Conservation (phyloP, 345 rosid species). For the Leavenworthia alabamica region DNA sequence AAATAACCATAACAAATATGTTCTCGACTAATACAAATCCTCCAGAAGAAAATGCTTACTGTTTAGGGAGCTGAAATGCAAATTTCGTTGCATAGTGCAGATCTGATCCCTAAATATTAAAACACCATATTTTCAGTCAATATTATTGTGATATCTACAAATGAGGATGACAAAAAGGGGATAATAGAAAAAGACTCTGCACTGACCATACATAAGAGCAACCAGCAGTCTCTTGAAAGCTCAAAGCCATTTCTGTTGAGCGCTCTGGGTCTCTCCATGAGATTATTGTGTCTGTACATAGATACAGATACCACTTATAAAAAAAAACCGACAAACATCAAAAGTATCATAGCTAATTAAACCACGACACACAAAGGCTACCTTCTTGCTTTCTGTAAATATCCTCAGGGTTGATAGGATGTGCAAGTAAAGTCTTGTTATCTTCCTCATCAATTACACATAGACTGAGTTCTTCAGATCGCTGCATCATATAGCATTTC, state of each 20-base stretch:
- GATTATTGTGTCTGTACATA: conserved; percentile 75
- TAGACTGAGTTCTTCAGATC: conserved; percentile 80
- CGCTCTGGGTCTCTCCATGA: conserved; percentile 96
- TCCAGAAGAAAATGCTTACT: conserved; percentile 72
- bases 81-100: conserved; percentile 71
- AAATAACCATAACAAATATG: background rate
- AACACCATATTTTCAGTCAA: conserved; percentile 2
- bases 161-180: no score
- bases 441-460: conserved; percentile 92
- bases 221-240: conserved; percentile 92
- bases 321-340: background rate
- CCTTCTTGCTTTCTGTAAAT: conserved; percentile 99
- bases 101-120: conserved; percentile 56
- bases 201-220: conserved; percentile 80
- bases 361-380: conserved; percentile 24
- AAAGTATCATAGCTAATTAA: background rate
- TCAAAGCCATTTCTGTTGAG: conserved; percentile 84
- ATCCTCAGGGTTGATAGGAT: conserved; percentile 79
- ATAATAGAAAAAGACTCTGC: background rate
- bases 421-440: conserved; percentile 76
- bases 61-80: conserved; percentile 72
- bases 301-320: conserved; percentile 17
- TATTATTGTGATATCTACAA: background rate
- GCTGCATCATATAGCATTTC: conserved; percentile 42
- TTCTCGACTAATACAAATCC: no score